Conservation (phyloP, 768 basidiomycete genomes). For the Amanita thiersii region DNA sequence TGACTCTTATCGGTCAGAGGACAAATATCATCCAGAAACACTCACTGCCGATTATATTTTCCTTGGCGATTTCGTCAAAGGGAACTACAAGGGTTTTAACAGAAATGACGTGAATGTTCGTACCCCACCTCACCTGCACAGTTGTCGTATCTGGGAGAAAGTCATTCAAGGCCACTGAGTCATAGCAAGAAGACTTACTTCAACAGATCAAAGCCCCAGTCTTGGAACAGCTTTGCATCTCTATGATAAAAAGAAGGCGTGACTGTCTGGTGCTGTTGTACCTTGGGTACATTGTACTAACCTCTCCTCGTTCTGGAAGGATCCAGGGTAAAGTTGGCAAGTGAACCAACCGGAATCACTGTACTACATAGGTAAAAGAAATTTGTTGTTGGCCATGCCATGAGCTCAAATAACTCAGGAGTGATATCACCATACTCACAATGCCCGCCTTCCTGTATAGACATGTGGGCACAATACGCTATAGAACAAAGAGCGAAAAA, state of each 20-base stretch:
- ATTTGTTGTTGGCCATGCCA: too few relatives aligned
- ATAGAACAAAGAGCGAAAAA: constrained; percentile 2
- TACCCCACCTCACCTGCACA: constrained; percentile 48
- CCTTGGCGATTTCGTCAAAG: constrained; percentile 44
- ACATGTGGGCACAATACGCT: not conserved
- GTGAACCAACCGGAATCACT: constrained; percentile 67
- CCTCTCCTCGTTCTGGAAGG: constrained; percentile 55
- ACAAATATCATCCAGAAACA: constrained; percentile 8
- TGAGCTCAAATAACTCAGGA: not conserved
- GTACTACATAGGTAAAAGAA: constrained; percentile 32
- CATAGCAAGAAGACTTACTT: constrained; percentile 32
- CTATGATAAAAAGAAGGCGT: too few relatives aligned
- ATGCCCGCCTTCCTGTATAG: constrained; percentile 48
- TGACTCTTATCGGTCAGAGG: not conserved
- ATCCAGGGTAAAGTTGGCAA: constrained; percentile 57
- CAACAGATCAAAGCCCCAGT: constrained; percentile 61
- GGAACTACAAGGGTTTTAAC: constrained; percentile 32
- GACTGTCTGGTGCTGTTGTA: too few relatives aligned
- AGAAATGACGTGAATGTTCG: not conserved
- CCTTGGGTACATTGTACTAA: constrained; percentile 12
- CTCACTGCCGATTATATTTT: constrained; percentile 50
- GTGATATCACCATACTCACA: constrained; percentile 23
- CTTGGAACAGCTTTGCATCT: constrained; percentile 49
- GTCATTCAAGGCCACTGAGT: not conserved
- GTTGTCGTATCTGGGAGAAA: constrained; percentile 43